These are phyloP conservation scores for Kuraishia cidri DNA, from an alignment of 805 yeast genomes.

Conservation along the genomic window DNA sequence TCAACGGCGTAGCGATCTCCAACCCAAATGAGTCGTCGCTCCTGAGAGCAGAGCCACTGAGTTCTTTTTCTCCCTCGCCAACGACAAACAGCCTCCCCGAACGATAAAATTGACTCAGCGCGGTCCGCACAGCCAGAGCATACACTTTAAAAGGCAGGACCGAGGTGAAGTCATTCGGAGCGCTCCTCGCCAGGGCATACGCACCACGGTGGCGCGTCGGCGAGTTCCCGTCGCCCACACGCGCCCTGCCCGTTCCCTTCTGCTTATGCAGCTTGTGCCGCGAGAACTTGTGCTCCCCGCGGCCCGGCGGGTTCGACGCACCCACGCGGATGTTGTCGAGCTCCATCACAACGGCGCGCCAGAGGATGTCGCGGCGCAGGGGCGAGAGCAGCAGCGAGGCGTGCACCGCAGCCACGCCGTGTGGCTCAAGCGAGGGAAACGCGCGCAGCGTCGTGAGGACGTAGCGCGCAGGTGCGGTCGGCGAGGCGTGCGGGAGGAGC, in stretches of 20 bases:
- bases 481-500: not conserved
- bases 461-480: slow-evolving; percentile 48
- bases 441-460: slow-evolving; percentile 70
- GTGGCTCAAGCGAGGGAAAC: slow-evolving; percentile 91
- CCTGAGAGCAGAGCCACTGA: slow-evolving; percentile 5
- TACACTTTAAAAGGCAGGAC: slow-evolving; percentile 68
- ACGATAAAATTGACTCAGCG: slow-evolving; percentile 74
- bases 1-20: slow-evolving; percentile 17
- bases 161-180: slow-evolving; percentile 85
- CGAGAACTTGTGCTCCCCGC: slow-evolving; percentile 80
- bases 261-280: slow-evolving; percentile 79
- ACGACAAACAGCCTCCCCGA: slow-evolving; percentile 64
- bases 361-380: slow-evolving; percentile 80
- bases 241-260: slow-evolving; percentile 91
- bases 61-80: slow-evolving; percentile 30
- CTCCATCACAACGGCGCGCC: slow-evolving; percentile 93
- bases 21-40: slow-evolving; percentile 17
- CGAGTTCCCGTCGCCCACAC: slow-evolving; percentile 93
- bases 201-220: slow-evolving; percentile 90
- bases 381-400: slow-evolving; percentile 62
- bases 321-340: slow-evolving; percentile 87
- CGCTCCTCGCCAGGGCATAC: slow-evolving; percentile 79
- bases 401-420: slow-evolving; percentile 67
- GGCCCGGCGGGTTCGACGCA: slow-evolving; percentile 76
- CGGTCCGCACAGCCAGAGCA: slow-evolving; percentile 67